Percentiles rank a stretch among this genome's conserved stretches.
Conservation (phyloP, 305 asterid genomes). For the Rubia balearica region DNA sequence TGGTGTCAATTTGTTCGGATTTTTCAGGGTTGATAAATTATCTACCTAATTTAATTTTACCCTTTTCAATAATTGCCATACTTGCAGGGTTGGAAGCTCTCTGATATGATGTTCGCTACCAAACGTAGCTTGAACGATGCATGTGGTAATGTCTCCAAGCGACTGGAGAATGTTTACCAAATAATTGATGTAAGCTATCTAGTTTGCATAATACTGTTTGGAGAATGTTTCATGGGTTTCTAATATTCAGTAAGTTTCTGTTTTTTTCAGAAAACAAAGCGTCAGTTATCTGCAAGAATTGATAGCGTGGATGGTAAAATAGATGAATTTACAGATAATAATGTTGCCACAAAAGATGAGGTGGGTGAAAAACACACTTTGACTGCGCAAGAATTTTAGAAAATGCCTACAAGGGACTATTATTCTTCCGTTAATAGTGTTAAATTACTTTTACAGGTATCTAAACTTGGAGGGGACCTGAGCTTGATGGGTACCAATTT, state of each 20-base stretch:
- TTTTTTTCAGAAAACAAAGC: conserved; percentile 60
- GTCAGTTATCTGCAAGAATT: conserved; percentile 64
- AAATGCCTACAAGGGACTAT: conserved; percentile 11
- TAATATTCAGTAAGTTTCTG: conserved; percentile 13
- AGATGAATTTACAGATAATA: conserved; percentile 58
- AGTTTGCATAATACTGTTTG: not conserved
- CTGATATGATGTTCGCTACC: conserved; percentile 97
- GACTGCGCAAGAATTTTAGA: not conserved
- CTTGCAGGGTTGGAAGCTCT: conserved; percentile 84
- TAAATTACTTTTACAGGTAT: conserved; percentile 37
- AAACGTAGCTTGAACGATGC: conserved; percentile 87
- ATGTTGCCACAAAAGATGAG: conserved; percentile 59
- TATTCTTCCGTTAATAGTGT: conserved; percentile 15
- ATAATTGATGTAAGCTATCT: conserved; percentile 47
- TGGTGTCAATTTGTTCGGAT: too few relatives aligned
- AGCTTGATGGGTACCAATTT: conserved; percentile 32
- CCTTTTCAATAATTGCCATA: conserved; percentile 11
- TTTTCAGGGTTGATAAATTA: too few relatives aligned
- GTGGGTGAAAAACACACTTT: conserved; percentile 31
- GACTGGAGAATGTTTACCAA: conserved; percentile 76
- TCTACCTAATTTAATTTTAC: not conserved
- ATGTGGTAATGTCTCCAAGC: conserved; percentile 57
- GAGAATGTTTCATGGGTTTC: not conserved
- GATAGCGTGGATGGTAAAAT: conserved; percentile 68
- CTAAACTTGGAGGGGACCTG: conserved; percentile 58